These are phyloP conservation scores for Acrocalymma vagum DNA, from an alignment of 2,329 filamentous ascomycete species.

Conservation along the genomic window DNA sequence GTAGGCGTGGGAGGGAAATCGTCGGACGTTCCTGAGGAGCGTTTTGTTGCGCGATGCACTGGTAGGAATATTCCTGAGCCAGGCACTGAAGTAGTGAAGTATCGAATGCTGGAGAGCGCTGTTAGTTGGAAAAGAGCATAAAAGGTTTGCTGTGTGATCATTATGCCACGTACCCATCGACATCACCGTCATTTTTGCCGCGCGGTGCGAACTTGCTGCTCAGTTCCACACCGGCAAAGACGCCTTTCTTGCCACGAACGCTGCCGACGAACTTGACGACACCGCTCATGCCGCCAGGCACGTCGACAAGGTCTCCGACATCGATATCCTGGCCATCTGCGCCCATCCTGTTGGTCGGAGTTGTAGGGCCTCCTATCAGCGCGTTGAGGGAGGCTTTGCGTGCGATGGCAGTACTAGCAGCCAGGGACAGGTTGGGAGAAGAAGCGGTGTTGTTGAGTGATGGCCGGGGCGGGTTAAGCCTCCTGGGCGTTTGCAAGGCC, in stretches of 20 bases:
- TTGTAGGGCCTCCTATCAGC: constrained; percentile 63
- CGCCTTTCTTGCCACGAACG: constrained; percentile 88
- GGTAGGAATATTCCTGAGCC: constrained; percentile 95
- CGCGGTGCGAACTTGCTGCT: constrained; percentile 78
- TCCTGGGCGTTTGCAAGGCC: constrained; percentile 54
- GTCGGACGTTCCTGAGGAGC: constrained; percentile 64
- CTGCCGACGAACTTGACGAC: constrained; percentile 87
- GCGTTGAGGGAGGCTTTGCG: constrained; percentile 78
- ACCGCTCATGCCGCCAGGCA: constrained; percentile 91
- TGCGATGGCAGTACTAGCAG: constrained; percentile 59
- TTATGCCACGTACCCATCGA: constrained; percentile 83
- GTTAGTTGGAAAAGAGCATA: not conserved
- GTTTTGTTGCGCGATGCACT: constrained; percentile 78
- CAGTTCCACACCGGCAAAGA: constrained; percentile 92
- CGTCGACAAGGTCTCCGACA: constrained; percentile 86
- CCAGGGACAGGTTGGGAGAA: constrained; percentile 52
- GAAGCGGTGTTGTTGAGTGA: constrained; percentile 51
- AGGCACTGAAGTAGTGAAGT: constrained; percentile 81
- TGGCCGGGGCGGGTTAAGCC: constrained; percentile 47
- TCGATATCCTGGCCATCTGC: constrained; percentile 64
- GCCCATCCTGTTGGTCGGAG: constrained; percentile 52
- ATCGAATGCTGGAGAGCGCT: constrained; percentile 59
- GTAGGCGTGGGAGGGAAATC: constrained; percentile 73
- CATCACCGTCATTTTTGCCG: constrained; percentile 96
- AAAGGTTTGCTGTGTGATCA: not conserved